Percentiles rank a stretch among this genome's conserved stretches.
These are phyloP conservation scores for Arachnopeziza araneosa DNA, from an alignment of 2,329 filamentous ascomycete genomes.

Conservation along the genomic window DNA sequence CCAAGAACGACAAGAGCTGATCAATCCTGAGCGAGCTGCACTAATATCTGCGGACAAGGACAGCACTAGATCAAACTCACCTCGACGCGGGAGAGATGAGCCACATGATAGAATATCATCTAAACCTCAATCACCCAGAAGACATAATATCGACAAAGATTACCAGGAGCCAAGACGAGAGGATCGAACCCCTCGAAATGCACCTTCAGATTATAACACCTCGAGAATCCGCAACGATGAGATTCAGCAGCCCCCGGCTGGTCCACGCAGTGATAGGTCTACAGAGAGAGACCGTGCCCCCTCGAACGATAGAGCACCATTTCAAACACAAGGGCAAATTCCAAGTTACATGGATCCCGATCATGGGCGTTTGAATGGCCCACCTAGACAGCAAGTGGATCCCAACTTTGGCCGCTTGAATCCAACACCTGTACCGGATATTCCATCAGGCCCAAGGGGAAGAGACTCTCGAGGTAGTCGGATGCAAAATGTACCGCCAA, in stretches of 20 bases:
- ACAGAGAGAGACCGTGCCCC: slow-evolving; percentile 41
- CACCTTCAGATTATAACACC: slow-evolving; percentile 14
- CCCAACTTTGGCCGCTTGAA: slow-evolving; percentile 59
- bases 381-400: slow-evolving; percentile 43
- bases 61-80: slow-evolving; percentile 24
- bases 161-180: slow-evolving; percentile 25
- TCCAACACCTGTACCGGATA: slow-evolving; percentile 38
- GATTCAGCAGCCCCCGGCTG: slow-evolving; percentile 25
- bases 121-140: slow-evolving; percentile 46
- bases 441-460: slow-evolving; percentile 52
- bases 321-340: slow-evolving; percentile 32
- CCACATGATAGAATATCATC: slow-evolving; percentile 24
- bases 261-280: slow-evolving; percentile 35
- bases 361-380: slow-evolving; percentile 38
- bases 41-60: slow-evolving; percentile 28
- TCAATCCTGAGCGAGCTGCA: slow-evolving; percentile 31
- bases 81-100: slow-evolving; percentile 29
- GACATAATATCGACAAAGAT: slow-evolving; percentile 37
- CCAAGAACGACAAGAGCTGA: slow-evolving; percentile 27
- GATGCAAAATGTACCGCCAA: slow-evolving; percentile 12
- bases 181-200: slow-evolving; percentile 22
- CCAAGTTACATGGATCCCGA: slow-evolving; percentile 41
- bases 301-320: slow-evolving; percentile 37
- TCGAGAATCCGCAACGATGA: slow-evolving; percentile 20
- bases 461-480: slow-evolving; percentile 34